These are phyloP conservation scores for Smallanthus sonchifolius DNA, from an alignment of 129 eudicot species.

Conservation along the genomic window DNA sequence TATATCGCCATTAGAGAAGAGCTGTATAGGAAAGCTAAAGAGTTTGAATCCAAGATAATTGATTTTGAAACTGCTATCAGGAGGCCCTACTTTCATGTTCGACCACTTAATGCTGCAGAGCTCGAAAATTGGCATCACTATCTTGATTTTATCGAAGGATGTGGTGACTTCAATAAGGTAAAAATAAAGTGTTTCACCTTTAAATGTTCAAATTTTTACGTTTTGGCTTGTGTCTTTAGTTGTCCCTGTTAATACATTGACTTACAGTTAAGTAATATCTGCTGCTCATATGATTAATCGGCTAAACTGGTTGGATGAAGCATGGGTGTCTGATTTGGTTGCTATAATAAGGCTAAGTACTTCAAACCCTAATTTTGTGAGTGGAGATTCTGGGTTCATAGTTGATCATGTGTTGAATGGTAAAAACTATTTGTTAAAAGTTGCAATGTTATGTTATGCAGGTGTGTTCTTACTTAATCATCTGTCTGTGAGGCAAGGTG, in stretches of 20 bases:
- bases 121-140: conserved; percentile 98
- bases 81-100: conserved; percentile 97
- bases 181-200: conserved; percentile 20
- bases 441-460: conserved; percentile 98
- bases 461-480: conserved; percentile 98
- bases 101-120: conserved; percentile 86
- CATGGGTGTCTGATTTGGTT: conserved; percentile 93
- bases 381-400: conserved; percentile 95
- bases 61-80: conserved; percentile 95
- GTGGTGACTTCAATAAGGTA: conserved; percentile 93
- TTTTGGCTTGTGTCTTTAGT: conserved; percentile 65
- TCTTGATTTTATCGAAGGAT: conserved; percentile 92
- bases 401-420: conserved; percentile 52
- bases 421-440: conserved; percentile 58
- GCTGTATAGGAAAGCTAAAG: conserved; percentile 88
- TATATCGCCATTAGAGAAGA: conserved; percentile 94
- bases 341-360: conserved; percentile 99
- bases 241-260: conserved; percentile 84
- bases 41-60: conserved; percentile 83
- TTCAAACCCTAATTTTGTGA: conserved; percentile 92
- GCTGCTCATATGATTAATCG: conserved; percentile 91
- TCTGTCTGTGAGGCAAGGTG: conserved; percentile 95
- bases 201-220: conserved; percentile 25
- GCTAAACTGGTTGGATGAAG: conserved; percentile 97
- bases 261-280: conserved; percentile 99